Evolutionary conservation across 306 rosid genomes (phyloP), one percentile per base, ranked within the genome.

Genomic region (Pyrus bretschneideri): DNA sequence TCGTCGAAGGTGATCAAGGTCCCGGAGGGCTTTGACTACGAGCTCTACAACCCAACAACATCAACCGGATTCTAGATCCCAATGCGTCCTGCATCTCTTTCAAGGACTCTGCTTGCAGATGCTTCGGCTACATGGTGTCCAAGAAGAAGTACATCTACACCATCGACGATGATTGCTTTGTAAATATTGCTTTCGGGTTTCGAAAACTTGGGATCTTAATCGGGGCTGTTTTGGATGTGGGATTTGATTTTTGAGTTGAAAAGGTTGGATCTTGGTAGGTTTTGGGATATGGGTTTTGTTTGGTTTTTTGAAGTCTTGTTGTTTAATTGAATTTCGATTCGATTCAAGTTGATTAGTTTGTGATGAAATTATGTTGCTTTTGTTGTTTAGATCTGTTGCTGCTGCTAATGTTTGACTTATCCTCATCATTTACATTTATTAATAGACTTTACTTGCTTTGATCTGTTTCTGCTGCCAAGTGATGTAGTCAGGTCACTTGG

Each of bases 151-250:
- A 92, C 80, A 78, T 90, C 88, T 92, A 78, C 85, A 92, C 93
- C 38, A 92, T 92, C 46, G 96, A 92, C 27, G 97, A 92, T 58
- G 97, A 92, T 30, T 90, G 97, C 91, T 90, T 92, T 70, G 97
- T 92, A 54, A 84, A 92, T 81, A 14, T 54, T 21, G 14, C 5
- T 31, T 31, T 31, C 5, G 33, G 5, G 18, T 9, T 9, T 13
- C 52, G 6, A 46, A 46, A 46, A 46, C 30, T 67, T 4, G 52
- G 27, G 23, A 11, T 38, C 19, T 21, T 0, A 49, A 52, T 31
- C 9, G n/a, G 38, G 11, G 15, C 2, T 82, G 27, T 18, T 74
- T 52, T 22, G 49, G 70, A 68, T 45, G 38, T 67, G 75, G 46
- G 70, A 58, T 76, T 58, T 78, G 31, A 40, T 23, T 70, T 40